Evolutionary conservation across 164 flowering plant genomes (phyloP).

Genomic region (Tetracentron sinense): DNA sequence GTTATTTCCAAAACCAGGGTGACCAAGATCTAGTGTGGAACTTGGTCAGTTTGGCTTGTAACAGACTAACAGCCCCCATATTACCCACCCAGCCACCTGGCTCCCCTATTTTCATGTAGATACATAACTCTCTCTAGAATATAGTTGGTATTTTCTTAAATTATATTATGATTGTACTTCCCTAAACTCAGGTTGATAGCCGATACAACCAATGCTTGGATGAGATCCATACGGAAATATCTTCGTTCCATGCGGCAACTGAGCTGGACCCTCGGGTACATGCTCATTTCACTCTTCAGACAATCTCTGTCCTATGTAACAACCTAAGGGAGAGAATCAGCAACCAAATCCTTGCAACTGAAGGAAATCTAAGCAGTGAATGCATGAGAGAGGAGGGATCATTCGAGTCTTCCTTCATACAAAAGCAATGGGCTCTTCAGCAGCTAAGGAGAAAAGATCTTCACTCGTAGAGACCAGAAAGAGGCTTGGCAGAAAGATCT

Average conservation of each 20-base stretch:
- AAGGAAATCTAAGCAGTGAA: conserved; percentile 24
- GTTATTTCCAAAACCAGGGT: too few species aligned
- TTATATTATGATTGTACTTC: neutral
- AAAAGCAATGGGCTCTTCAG: too few species aligned
- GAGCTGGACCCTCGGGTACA: conserved; percentile 71
- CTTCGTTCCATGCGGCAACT: conserved; percentile 80
- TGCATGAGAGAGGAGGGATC: conserved; percentile 35
- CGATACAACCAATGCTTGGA: too few species aligned
- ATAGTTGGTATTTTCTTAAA: too few species aligned
- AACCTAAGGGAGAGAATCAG: conserved; percentile 75
- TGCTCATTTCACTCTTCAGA: conserved; percentile 63
- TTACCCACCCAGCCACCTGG: too few species aligned
- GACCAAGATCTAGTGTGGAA: too few species aligned
- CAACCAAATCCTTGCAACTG: conserved; percentile 54
- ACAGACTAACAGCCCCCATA: too few species aligned
- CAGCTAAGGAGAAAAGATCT: too few species aligned
- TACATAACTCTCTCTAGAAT: too few species aligned
- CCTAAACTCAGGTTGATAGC: conserved; percentile 60
- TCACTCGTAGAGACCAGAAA: conserved; percentile 83
- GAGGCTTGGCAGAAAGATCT: conserved; percentile 93
- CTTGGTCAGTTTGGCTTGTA: too few species aligned
- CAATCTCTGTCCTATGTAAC: conserved; percentile 46
- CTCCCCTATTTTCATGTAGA: too few species aligned
- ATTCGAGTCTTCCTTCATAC: too few species aligned
- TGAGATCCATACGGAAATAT: conserved; percentile 69